Base-by-base conservation (phyloP, 352 stramenopile genomes). In the Globisporangium viniferum region DNA sequence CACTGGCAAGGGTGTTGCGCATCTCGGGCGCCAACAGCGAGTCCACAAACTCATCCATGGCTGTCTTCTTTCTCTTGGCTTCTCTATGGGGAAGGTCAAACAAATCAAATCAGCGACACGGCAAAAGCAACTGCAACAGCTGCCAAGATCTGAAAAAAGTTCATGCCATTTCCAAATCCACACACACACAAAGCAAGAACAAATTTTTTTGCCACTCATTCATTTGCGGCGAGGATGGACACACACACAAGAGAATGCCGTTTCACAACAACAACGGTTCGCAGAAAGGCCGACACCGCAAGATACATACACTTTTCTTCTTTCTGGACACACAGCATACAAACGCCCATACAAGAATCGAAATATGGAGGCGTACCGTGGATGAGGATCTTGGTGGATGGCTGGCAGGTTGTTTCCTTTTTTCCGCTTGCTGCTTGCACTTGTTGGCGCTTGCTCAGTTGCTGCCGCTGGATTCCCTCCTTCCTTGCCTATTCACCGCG, bases 281-380 rank as follows among this genome's bases (percentile, higher is more conserved):
- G 29, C 54, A 39, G 33, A 22, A 24, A 46, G 33, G 36, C 59
- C 18, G 14, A 6, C 39, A 46, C 39, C 44, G 18, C 22, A 61
- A 60, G 35, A 46, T 56, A 66, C 60, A 59, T 66, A 66, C 60
- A 66, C 60, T 66, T 66, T 66, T 66, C 57, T 57, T 44, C 7
- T 20, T 33, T 39, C 22, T 36, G 44, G 59, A 39, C 59, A 2
- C 9, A 0, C 9, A 41, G 20, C 24, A 66, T 66, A 66, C 60
- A 66, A 58, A 33, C 4, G 5, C 0, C 29, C n/a, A 66, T 36
- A 66, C 27, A 59, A 5, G 48, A 64, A 5, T 62, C 56, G 41
- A 44, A 44, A 35, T 33, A 31, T 44, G 14, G 12, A 7, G 44
- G 18, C 18, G 44, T 51, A 51, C 44, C 39, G 24, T 35, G 58